Base-by-base conservation (phyloP, 306 rosid species). In the Elaeagnus macrophylla region DNA sequence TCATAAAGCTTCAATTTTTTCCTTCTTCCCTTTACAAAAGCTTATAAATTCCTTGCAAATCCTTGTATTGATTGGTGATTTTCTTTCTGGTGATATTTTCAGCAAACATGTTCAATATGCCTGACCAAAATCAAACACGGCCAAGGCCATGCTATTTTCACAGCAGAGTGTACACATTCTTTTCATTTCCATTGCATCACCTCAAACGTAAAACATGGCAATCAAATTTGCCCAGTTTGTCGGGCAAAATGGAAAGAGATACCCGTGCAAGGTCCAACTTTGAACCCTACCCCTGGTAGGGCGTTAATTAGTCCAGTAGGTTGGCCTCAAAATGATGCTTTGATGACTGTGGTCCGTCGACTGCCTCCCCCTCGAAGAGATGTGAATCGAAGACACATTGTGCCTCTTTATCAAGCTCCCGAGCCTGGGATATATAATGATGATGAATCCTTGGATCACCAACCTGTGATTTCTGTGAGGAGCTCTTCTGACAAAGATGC, bases 221-320 rank as follows among this genome's bases (percentile, higher is more conserved):
- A 91, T 72, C 94, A 80, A 72, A 65, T 91, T 59, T 91, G 97
- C 67, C 97, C 97, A 7, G 95, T 91, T 54, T 91, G 97, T 62
- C 72, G 97, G 62, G 91, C 97, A 35, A 82, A 82, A 68, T 91
- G 97, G 97, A 91, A 82, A 76, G 97, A 91, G 75, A 76, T 91
- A 54, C 97, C 97, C 8, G 70, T 82, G 6, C 80, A 75, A 8
- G 89, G 83, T 39, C 84, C 97, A 40, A 64, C 52, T 53, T 59
- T 79, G 70, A 80, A 69, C 61, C 71, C 86, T 68, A 53, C 76
- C 9, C 85, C 64, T 0, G 76, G 69, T 40, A 81, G 91, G 69
- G 72, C 66, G 20, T 67, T 84, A 8, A 73, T 74, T 14, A 69
- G 83, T 75, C 79, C 96, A 15, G 62, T 70, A 7, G 89, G 81